Evolutionary conservation across 257 asterid genomes (phyloP).

Genomic region (Solanum virginianum): DNA sequence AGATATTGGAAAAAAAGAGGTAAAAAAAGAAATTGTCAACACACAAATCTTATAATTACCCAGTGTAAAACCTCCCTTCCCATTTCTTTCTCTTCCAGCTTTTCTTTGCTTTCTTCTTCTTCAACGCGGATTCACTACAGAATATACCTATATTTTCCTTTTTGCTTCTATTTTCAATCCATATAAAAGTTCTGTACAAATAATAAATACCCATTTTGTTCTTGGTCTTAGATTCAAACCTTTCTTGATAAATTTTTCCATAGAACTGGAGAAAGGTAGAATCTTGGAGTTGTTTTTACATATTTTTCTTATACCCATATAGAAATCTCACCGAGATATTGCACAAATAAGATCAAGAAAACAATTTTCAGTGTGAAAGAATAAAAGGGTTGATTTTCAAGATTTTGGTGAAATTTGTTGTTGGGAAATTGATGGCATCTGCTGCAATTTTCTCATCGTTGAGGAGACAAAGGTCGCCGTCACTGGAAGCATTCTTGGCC

Average conservation of each 20-base stretch:
- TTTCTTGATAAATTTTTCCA: background rate
- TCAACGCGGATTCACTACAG: slow-evolving; percentile 49
- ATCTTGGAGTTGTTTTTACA: background rate
- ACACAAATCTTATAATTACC: background rate
- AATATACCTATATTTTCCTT: background rate
- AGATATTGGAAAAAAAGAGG: background rate
- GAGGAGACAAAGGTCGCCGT: slow-evolving; percentile 78
- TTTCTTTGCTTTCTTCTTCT: background rate
- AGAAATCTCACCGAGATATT: background rate
- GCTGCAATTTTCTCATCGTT: slow-evolving; percentile 80
- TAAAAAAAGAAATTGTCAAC: background rate
- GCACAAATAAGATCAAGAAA: background rate
- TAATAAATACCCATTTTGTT: background rate
- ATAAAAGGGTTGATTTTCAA: background rate
- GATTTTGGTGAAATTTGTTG: background rate
- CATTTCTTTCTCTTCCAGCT: slow-evolving; percentile 9
- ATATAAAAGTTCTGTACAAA: background rate
- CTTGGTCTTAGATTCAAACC: background rate
- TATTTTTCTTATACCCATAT: background rate
- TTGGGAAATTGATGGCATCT: slow-evolving; percentile 45
- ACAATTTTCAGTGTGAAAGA: background rate
- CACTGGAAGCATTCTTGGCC: slow-evolving; percentile 67
- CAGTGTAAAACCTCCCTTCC: background rate
- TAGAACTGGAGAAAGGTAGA: background rate
- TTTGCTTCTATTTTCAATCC: background rate